Base-by-base conservation (phyloP, 495 filamentous ascomycete species). In the Penicillium arizonense region DNA sequence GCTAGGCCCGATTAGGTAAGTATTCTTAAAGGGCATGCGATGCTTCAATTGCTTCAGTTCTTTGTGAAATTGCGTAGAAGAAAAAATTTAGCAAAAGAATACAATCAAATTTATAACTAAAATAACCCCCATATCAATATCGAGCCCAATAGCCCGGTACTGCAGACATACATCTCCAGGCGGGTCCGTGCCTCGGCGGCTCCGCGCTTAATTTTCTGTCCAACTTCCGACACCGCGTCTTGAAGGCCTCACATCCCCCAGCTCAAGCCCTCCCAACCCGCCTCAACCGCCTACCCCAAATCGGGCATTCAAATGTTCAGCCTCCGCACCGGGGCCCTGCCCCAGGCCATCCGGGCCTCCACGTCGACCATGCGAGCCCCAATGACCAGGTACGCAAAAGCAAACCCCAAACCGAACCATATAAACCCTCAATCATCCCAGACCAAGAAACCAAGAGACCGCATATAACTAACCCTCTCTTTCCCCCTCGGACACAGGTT, bases 131-230 rank as follows among this genome's bases (percentile, higher is more conserved):
- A 8, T 7, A 30, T 30, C 28, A 10, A 30, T 30, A 7, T 30
- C 28, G 30, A 33, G 43, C 20, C 24, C 16, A 45, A 11, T 30
- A 30, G 21, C 14, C 26, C 46, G 20, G 7, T 4, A 9, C 24
- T 38, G 35, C 14, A 48, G 23, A 36, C 23, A 48, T 32, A 34
- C 36, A 50, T 24, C 33, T 53, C 35, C 34, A 53, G 50, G 52
- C 56, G 55, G 68, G 66, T 64, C 68, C 65, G 70, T 68, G 68
- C 65, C 66, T 65, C 44, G 52, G 62, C 59, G 61, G 58, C 58
- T 67, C 62, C 64, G 63, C 62, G 67, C 64, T 69, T 65, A 73
- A 68, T 71, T 71, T 71, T 71, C 62, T 62, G 50, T 67, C 62
- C 38, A 42, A 58, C 56, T 60, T 64, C 64, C 53, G 51, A 61